Percentiles rank a stretch among this genome's conserved stretches.
phyloP scores from a whole-genome alignment of 768 basidiomycete genomes.

The Serendipita vermifera region DNA sequence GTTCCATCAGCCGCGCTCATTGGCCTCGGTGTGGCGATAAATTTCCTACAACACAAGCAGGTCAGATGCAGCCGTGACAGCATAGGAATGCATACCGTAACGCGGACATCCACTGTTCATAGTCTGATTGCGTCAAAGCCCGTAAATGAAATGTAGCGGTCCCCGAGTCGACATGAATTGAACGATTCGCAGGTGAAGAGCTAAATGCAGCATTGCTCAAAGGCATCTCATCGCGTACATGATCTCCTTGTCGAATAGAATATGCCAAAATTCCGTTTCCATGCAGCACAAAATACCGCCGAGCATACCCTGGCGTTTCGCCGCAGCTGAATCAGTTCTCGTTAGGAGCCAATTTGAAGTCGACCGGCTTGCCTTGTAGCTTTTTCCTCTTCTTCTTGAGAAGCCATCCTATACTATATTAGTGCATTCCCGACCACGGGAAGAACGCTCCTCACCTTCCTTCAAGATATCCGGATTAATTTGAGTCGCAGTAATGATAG shows the following conservation, averaged over 20 bases:
- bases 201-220: slow-evolving; percentile 59
- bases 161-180: slow-evolving; percentile 68
- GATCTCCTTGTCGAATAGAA: slow-evolving; percentile 57
- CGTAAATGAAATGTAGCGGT: slow-evolving; percentile 73
- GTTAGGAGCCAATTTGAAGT: not conserved
- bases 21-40: slow-evolving; percentile 34
- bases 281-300: slow-evolving; percentile 63
- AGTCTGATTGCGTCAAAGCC: slow-evolving; percentile 51
- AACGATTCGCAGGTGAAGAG: slow-evolving; percentile 55
- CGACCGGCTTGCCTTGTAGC: slow-evolving; percentile 64
- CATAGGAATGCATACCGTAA: slow-evolving; percentile 41
- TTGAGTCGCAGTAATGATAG: not conserved
- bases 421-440: not conserved
- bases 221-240: slow-evolving; percentile 54
- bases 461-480: not conserved
- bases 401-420: slow-evolving; percentile 46
- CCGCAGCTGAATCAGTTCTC: slow-evolving; percentile 6
- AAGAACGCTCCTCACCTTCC: not conserved
- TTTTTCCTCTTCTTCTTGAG: slow-evolving; percentile 79
- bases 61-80: slow-evolving; percentile 11
- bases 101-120: slow-evolving; percentile 58
- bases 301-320: slow-evolving; percentile 53
- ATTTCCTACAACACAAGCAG: slow-evolving; percentile 37
- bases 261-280: slow-evolving; percentile 61
- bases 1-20: slow-evolving; percentile 24